Base-by-base conservation (phyloP, 139 green algal genomes). In the Desmodesmus armatus region DNA sequence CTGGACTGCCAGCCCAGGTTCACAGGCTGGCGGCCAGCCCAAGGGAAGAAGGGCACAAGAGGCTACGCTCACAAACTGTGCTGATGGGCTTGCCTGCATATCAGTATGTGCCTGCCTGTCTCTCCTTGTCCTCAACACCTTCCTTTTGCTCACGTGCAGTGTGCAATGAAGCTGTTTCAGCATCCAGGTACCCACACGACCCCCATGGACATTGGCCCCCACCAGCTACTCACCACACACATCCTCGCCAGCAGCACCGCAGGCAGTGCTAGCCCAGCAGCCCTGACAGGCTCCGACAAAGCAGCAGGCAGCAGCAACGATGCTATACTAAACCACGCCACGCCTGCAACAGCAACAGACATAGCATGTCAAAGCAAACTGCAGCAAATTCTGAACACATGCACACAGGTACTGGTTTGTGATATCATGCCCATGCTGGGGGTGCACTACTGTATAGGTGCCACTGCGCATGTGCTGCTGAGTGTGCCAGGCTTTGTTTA, bases 261-360 rank as follows among this genome's bases (percentile, higher is more conserved):
- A 1, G 92, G 88, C 31, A 97, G 62, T 3, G 88, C 89, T 29
- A 95, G 82, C 9, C 90, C 92, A 0, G 89, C 84, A 0, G 88
- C 83, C 33, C 71, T 78, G 23, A 88, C 87, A 11, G 65, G 55
- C 0, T 71, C 44, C 5, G 85, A 82, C 60, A 92, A 43, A 6
- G 77, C 78, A 47, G 92, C 53, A 9, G 96, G 96, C 83, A 98
- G 93, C 33, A 97, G 87, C 23, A 95, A 27, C 0, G 92, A 84
- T 29, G 7, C 9, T 21, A 55, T 55, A 7, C 7, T 55, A 7
- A 55, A 21, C 13, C 13, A 55, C n/a, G n/a, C n/a, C n/a, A n/a
- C n/a, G n/a, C n/a, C 47, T 55, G 47, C 47, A 7, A 21, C 7
- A 55, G 47, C 47, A 55, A 69, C 17, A 15, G 21, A 62, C 17